Evolutionary conservation across 73 alveolate species (phyloP), one percentile per base, ranked within the genome.

Genomic region (Symbiodinium natans): DNA sequence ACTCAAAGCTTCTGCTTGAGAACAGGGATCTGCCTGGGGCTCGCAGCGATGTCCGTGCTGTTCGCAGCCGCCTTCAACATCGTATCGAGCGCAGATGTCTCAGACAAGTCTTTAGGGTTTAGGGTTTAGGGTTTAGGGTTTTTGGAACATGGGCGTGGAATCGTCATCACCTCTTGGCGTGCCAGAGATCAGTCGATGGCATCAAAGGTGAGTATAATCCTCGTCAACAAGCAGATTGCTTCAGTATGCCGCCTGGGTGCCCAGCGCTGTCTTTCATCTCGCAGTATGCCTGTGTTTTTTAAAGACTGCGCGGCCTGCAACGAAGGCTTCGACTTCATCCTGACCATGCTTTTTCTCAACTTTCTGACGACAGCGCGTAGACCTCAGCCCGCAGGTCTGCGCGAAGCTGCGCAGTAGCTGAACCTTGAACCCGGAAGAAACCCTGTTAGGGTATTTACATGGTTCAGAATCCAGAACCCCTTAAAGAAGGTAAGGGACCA

Each of bases 121-220:
- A 6, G 33, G 33, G 77, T 3, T 25, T 13, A 59, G 33, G 77
- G 77, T 25, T 21, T 59, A 59, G 15, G 33, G 34, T 46, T 13
- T 46, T 46, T 46, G 13, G 13, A 46, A 46, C 6, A 46, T 9
- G 59, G 59, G 6, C 13, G 13, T 46, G 13, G 6, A 46, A 13
- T 6, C 59, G 59, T n/a, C n/a, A n/a, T n/a, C n/a, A n/a, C n/a
- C n/a, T n/a, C n/a, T n/a, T n/a, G n/a, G n/a, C n/a, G n/a, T n/a
- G n/a, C n/a, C n/a, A n/a, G n/a, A n/a, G n/a, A n/a, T n/a, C n/a
- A n/a, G n/a, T n/a, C n/a, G n/a, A n/a, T n/a, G n/a, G n/a, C n/a
- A n/a, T n/a, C n/a, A n/a, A n/a, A 90, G 97, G 97, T 90, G 88
- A 90, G 97, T 34, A 90, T 90, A 34, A 90, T 90, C 88, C 36